A percentile compares a stretch with the other conserved stretches of the same genome.
Conservation (phyloP, 192 early-diverging fungal species). For the Irineochytrium annulatum region DNA sequence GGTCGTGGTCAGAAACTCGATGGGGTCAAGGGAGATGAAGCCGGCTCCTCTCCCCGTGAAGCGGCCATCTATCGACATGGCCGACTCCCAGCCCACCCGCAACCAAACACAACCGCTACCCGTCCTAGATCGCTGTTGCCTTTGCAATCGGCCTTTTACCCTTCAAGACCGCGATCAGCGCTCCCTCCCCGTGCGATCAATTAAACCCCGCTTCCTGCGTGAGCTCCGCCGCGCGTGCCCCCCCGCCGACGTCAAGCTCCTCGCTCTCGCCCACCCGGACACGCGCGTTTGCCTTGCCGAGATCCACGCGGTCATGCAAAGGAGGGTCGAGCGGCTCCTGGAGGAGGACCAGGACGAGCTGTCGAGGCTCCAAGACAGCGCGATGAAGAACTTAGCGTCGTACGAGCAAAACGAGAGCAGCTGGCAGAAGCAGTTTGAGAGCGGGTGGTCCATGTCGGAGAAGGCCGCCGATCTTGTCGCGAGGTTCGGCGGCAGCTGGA, state of each 20-base stretch:
- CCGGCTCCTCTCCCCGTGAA: too few relatives aligned
- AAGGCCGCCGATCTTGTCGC: conserved; percentile 35
- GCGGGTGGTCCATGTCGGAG: conserved; percentile 30
- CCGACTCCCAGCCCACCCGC: too few relatives aligned
- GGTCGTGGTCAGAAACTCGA: too few relatives aligned
- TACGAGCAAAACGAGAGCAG: conserved; percentile 38
- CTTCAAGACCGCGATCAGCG: too few relatives aligned
- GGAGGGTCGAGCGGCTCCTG: conserved; percentile 29
- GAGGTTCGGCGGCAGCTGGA: conserved; percentile 37
- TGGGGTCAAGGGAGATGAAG: too few relatives aligned
- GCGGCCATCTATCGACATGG: too few relatives aligned
- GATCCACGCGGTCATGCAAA: conserved; percentile 9
- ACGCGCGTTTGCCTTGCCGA: conserved; percentile 17
- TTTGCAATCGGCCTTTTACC: too few relatives aligned
- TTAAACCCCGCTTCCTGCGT: conserved; percentile 25
- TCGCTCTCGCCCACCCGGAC: background rate
- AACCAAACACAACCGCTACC: too few relatives aligned
- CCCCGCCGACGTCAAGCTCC: background rate
- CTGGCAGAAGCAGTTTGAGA: conserved; percentile 45
- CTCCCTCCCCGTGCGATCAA: conserved; percentile 4
- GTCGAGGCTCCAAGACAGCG: conserved; percentile 29
- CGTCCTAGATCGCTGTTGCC: too few relatives aligned
- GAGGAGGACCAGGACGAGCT: conserved; percentile 30
- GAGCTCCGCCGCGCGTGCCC: conserved; percentile 18
- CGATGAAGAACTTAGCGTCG: conserved; percentile 34